Conservation (phyloP, 1,284 basidiomycete genomes). For the Fomitopsis betulina region DNA sequence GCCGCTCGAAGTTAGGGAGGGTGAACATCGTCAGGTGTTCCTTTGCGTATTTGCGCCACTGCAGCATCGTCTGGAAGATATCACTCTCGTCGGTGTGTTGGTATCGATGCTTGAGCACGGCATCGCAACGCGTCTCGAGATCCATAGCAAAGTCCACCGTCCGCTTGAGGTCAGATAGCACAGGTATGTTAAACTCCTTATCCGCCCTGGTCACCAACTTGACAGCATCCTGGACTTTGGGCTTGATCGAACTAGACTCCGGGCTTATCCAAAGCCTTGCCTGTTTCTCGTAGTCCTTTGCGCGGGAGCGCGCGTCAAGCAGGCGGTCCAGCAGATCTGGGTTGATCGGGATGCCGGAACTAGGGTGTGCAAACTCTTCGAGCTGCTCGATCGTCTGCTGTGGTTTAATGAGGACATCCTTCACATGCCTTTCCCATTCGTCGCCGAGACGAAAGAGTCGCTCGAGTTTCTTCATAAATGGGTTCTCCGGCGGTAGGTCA, state of each 20-base stretch:
- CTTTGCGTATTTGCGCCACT: slow-evolving; percentile 68
- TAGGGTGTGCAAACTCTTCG: slow-evolving; percentile 51
- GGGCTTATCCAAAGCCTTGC: slow-evolving; percentile 64
- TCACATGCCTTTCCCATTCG: slow-evolving; percentile 68
- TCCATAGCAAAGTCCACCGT: slow-evolving; percentile 68
- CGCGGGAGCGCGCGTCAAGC: slow-evolving; percentile 54
- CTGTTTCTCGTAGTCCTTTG: slow-evolving; percentile 72
- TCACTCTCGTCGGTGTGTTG: slow-evolving; percentile 50
- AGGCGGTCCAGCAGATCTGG: slow-evolving; percentile 55
- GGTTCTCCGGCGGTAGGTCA: slow-evolving; percentile 58
- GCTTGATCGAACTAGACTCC: slow-evolving; percentile 46
- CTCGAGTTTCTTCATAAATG: slow-evolving; percentile 54
- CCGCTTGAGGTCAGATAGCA: slow-evolving; percentile 60
- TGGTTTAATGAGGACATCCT: slow-evolving; percentile 55
- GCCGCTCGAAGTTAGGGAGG: slow-evolving; percentile 65
- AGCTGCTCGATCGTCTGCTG: slow-evolving; percentile 70
- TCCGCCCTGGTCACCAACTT: slow-evolving; percentile 64
- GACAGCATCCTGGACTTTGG: slow-evolving; percentile 62
- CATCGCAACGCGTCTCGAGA: slow-evolving; percentile 68
- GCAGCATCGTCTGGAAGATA: slow-evolving; percentile 61
- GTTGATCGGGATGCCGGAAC: slow-evolving; percentile 56
- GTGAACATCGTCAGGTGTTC: slow-evolving; percentile 68
- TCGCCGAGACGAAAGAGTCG: slow-evolving; percentile 55
- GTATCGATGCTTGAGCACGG: slow-evolving; percentile 63
- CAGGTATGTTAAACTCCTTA: slow-evolving; percentile 66